Conservation (phyloP, 371 early-diverging fungal species). For the Mucor circinelloides region DNA sequence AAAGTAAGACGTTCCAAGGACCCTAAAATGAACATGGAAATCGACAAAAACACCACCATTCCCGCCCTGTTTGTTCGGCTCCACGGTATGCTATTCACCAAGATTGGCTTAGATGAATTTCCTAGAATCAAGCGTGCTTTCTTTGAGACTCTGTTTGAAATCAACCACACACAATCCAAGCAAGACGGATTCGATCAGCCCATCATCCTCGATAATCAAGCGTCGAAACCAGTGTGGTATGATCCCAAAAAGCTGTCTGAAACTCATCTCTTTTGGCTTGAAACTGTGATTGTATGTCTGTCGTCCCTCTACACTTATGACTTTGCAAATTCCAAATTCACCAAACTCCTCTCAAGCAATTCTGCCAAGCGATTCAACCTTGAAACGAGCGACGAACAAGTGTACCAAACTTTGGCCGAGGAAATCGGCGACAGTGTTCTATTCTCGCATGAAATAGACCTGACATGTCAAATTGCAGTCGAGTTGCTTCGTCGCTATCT, state of each 20-base stretch:
- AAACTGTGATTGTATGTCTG: constrained; percentile 49
- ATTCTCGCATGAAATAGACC: constrained; percentile 37
- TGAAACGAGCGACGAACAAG: background rate
- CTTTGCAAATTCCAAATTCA: constrained; percentile 50
- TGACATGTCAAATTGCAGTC: constrained; percentile 40
- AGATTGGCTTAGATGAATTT: constrained; percentile 66
- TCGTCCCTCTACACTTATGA: constrained; percentile 60
- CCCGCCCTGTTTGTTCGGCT: constrained; percentile 55
- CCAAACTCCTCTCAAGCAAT: constrained; percentile 22
- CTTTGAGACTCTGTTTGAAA: constrained; percentile 36
- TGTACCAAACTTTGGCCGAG: constrained; percentile 12
- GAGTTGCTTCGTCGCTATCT: constrained; percentile 32
- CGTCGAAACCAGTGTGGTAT: background rate
- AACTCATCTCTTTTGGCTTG: constrained; percentile 53
- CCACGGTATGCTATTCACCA: constrained; percentile 70
- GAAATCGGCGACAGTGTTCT: constrained; percentile 30
- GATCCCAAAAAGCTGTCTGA: constrained; percentile 9
- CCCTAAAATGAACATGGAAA: background rate
- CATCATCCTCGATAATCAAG: background rate
- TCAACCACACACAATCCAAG: background rate
- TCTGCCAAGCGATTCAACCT: constrained; percentile 9
- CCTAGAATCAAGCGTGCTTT: constrained; percentile 37
- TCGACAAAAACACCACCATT: constrained; percentile 18
- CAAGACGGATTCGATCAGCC: background rate
- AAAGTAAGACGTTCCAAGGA: constrained; percentile 8